Evolutionary conservation across 176 grass and related monocot species (phyloP).

Genomic region (Zoysia pacifica): DNA sequence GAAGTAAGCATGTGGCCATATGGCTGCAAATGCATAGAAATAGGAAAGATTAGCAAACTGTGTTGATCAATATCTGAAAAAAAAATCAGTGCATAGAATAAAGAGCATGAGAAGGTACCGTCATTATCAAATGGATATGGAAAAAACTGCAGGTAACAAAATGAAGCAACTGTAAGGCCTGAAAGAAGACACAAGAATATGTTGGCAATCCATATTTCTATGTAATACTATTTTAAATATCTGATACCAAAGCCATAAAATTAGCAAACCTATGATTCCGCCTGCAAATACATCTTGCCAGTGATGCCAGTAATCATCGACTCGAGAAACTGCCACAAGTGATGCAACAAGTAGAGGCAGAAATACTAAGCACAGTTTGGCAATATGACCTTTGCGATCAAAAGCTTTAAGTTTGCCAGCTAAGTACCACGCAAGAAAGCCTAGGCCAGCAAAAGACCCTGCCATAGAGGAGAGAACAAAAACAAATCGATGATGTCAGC

Average conservation of each 20-base stretch:
- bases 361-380: constrained; percentile 55
- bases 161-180: constrained; percentile 53
- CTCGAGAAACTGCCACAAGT: constrained; percentile 57
- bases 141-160: constrained; percentile 9
- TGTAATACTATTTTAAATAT: constrained; percentile 3
- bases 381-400: constrained; percentile 54
- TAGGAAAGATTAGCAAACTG: not conserved
- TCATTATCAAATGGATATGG: constrained; percentile 53
- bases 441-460: constrained; percentile 62
- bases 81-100: too few species aligned
- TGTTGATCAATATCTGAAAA: too few species aligned
- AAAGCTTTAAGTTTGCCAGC: constrained; percentile 60
- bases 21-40: constrained; percentile 38
- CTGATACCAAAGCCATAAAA: constrained; percentile 4
- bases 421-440: constrained; percentile 60
- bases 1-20: constrained; percentile 64
- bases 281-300: constrained; percentile 66
- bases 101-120: constrained; percentile 14
- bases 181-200: constrained; percentile 31
- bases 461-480: constrained; percentile 19
- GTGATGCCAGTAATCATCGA: constrained; percentile 68
- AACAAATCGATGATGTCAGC: constrained; percentile 2
- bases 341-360: constrained; percentile 55
- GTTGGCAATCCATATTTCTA: not conserved
- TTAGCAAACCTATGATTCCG: constrained; percentile 44